A percentile compares a stretch with the other conserved stretches of the same genome.
These are phyloP conservation scores for Rhodofomes roseus DNA, from an alignment of 1,284 basidiomycete genomes.

Conservation along the genomic window DNA sequence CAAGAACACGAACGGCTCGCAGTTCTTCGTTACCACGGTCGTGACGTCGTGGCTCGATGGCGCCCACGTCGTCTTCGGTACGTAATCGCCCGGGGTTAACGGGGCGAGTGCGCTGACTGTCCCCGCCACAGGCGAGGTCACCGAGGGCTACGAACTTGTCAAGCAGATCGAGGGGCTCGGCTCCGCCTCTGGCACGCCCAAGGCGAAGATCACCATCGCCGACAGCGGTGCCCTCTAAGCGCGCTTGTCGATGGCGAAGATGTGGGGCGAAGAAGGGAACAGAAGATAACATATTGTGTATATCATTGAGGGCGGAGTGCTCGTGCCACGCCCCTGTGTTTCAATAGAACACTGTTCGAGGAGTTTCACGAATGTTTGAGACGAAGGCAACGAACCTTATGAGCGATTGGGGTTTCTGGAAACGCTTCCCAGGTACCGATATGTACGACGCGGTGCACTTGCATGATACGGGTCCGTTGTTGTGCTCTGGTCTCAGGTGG, in stretches of 20 bases:
- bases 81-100: constrained; percentile 15
- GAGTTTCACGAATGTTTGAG: not conserved
- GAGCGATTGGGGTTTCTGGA: too few species aligned
- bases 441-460: too few species aligned
- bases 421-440: too few species aligned
- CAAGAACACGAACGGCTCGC: constrained; percentile 67
- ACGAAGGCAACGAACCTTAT: too few species aligned
- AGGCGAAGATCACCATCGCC: constrained; percentile 46
- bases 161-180: constrained; percentile 61
- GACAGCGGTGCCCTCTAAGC: constrained; percentile 48
- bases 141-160: constrained; percentile 63
- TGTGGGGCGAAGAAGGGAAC: not conserved
- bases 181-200: constrained; percentile 44
- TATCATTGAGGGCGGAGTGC: not conserved
- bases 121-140: constrained; percentile 49
- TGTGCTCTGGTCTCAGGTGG: too few species aligned
- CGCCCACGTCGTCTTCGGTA: constrained; percentile 80
- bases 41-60: constrained; percentile 73
- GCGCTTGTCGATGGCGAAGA: not conserved
- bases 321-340: not conserved
- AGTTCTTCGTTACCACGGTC: constrained; percentile 69
- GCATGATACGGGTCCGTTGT: too few species aligned
- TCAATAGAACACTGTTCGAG: not conserved
- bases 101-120: not conserved
- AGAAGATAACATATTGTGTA: constrained; percentile 5